These are phyloP conservation scores for Pontederia paniculata DNA, from an alignment of 176 grass and related monocot species.

Conservation along the genomic window DNA sequence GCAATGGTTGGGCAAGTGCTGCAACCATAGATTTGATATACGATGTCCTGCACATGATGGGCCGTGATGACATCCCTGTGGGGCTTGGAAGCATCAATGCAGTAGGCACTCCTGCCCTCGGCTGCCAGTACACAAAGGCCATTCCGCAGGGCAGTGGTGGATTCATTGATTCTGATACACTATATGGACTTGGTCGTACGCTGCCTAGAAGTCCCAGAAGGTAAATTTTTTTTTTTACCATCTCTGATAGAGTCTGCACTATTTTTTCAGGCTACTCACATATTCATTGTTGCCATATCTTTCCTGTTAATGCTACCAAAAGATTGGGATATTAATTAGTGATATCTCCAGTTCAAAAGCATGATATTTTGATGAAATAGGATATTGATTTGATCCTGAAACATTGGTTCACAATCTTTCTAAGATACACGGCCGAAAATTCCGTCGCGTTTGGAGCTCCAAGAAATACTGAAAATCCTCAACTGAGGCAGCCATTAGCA, in stretches of 20 bases:
- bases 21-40: slow-evolving; percentile 64
- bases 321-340: too few species aligned
- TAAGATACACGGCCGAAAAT: slow-evolving; percentile 76
- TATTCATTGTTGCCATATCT: background rate
- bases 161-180: slow-evolving; percentile 53
- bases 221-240: slow-evolving; percentile 1
- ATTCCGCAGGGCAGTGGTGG: slow-evolving; percentile 57
- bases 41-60: slow-evolving; percentile 72
- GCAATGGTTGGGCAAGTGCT: slow-evolving; percentile 55
- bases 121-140: slow-evolving; percentile 43
- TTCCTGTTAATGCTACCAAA: background rate
- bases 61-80: slow-evolving; percentile 61
- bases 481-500: slow-evolving; percentile 62
- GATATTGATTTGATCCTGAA: too few species aligned
- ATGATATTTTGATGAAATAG: too few species aligned
- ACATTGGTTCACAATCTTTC: background rate
- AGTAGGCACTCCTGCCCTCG: slow-evolving; percentile 27
- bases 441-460: slow-evolving; percentile 58
- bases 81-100: slow-evolving; percentile 52
- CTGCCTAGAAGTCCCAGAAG: slow-evolving; percentile 58
- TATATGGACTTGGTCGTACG: slow-evolving; percentile 44
- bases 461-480: slow-evolving; percentile 59
- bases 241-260: background rate
- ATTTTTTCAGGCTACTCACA: background rate
- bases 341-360: too few species aligned